phyloP scores from a whole-genome alignment of 345 rosid species.

The Pelargonium nanum region DNA sequence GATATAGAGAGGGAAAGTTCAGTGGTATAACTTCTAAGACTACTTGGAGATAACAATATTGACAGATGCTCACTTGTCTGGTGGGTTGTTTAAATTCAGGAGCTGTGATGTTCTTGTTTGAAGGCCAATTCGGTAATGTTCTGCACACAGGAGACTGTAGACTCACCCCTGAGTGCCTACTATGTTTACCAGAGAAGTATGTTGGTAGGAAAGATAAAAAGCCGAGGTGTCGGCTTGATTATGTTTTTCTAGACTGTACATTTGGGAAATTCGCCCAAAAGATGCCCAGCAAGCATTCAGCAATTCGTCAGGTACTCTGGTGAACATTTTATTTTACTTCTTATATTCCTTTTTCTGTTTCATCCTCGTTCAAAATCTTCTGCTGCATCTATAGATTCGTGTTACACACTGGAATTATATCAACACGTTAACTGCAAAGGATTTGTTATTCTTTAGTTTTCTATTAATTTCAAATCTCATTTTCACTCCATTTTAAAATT shows the following conservation, averaged over 20 bases:
- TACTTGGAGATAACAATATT: conserved; percentile 4
- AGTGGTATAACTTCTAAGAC: neutral
- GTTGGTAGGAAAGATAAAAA: conserved; percentile 33
- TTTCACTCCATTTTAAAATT: too few relatives aligned
- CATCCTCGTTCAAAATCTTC: too few relatives aligned
- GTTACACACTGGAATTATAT: too few relatives aligned
- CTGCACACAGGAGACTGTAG: conserved; percentile 93
- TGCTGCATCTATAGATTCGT: too few relatives aligned
- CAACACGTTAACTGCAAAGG: too few relatives aligned
- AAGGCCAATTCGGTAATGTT: conserved; percentile 73
- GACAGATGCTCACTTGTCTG: conserved; percentile 20
- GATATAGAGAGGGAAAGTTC: neutral
- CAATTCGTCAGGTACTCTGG: conserved; percentile 52
- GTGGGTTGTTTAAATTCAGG: conserved; percentile 45
- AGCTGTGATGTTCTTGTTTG: conserved; percentile 91
- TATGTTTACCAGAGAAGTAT: conserved; percentile 47
- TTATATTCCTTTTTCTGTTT: too few relatives aligned
- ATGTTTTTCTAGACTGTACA: conserved; percentile 76
- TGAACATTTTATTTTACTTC: too few relatives aligned
- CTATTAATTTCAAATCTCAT: too few relatives aligned
- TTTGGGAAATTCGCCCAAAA: conserved; percentile 51
- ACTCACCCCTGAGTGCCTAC: conserved; percentile 56
- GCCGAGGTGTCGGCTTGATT: conserved; percentile 51
- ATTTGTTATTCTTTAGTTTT: too few relatives aligned
- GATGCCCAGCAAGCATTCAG: conserved; percentile 62